These are phyloP conservation scores for Blastobotrys arbuscula DNA, from an alignment of 1,139 yeast genomes.

Conservation along the genomic window DNA sequence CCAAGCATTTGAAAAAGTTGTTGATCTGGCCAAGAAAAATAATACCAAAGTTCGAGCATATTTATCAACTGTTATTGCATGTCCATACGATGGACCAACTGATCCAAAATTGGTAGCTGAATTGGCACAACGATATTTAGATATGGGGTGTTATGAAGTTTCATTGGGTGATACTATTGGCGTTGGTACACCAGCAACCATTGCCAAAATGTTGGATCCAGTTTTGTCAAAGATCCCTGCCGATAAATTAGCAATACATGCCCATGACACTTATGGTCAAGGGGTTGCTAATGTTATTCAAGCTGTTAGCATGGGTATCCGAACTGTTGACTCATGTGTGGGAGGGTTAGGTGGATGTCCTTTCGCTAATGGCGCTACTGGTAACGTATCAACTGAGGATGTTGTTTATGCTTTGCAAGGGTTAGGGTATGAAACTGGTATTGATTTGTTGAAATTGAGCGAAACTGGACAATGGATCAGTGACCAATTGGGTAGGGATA, in stretches of 20 bases:
- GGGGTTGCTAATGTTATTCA: conserved; percentile 34
- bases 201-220: conserved; percentile 26
- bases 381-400: conserved; percentile 36
- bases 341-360: conserved; percentile 39
- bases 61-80: conserved; percentile 34
- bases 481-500: conserved; percentile 24
- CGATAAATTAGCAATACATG: conserved; percentile 33
- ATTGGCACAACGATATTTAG: conserved; percentile 27
- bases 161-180: conserved; percentile 37
- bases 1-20: conserved; percentile 27
- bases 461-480: conserved; percentile 33
- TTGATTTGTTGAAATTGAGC: conserved; percentile 28
- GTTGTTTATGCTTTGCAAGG: conserved; percentile 35
- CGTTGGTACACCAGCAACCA: conserved; percentile 33
- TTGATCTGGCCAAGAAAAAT: conserved; percentile 25
- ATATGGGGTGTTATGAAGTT: conserved; percentile 35
- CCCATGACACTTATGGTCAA: conserved; percentile 37
- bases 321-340: conserved; percentile 33
- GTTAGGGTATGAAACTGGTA: conserved; percentile 33
- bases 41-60: conserved; percentile 32
- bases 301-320: conserved; percentile 33
- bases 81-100: conserved; percentile 36
- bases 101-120: conserved; percentile 31
- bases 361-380: conserved; percentile 36
- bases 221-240: conserved; percentile 28